phyloP scores from a whole-genome alignment of 139 green algal genomes.

The Penium margaritaceum region DNA sequence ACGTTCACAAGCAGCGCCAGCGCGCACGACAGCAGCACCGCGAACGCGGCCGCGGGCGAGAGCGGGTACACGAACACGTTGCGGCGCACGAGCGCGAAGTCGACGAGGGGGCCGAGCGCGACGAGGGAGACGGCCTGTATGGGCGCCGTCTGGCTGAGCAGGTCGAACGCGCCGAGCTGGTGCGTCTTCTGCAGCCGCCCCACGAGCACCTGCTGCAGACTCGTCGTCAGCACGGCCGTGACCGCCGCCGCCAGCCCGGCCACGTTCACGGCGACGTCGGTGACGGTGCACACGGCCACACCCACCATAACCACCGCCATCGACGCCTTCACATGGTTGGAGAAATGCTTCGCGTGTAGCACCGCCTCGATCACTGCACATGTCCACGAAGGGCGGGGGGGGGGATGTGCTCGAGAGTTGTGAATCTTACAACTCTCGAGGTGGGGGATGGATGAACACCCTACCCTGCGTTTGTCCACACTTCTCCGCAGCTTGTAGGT shows the following conservation, averaged over 20 bases:
- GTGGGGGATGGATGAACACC: too few species aligned
- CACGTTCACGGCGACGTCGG: constrained; percentile 23
- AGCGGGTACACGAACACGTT: neutral
- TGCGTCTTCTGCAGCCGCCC: constrained; percentile 71
- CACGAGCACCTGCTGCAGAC: constrained; percentile 82
- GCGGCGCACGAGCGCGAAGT: constrained; percentile 17
- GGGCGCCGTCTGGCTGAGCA: constrained; percentile 54
- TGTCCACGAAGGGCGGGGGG: too few species aligned
- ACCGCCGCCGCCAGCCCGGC: constrained; percentile 64
- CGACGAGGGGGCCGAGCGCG: constrained; percentile 9
- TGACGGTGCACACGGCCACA: constrained; percentile 36
- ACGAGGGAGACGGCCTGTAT: constrained; percentile 12
- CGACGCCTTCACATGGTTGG: constrained; percentile 63
- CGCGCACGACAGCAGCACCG: constrained; percentile 61
- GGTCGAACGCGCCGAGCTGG: constrained; percentile 65
- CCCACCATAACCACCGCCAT: constrained; percentile 53
- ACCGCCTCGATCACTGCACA: constrained; percentile 72
- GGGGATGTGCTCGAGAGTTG: too few species aligned
- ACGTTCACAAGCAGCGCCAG: constrained; percentile 78
- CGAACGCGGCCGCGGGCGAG: neutral
- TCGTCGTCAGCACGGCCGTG: constrained; percentile 67
- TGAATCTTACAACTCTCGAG: too few species aligned
- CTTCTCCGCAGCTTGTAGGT: too few species aligned
- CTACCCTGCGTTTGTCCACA: too few species aligned
- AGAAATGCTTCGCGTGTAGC: constrained; percentile 55